phyloP scores from a whole-genome alignment of 257 asterid species.

The Solanum rostratum region DNA sequence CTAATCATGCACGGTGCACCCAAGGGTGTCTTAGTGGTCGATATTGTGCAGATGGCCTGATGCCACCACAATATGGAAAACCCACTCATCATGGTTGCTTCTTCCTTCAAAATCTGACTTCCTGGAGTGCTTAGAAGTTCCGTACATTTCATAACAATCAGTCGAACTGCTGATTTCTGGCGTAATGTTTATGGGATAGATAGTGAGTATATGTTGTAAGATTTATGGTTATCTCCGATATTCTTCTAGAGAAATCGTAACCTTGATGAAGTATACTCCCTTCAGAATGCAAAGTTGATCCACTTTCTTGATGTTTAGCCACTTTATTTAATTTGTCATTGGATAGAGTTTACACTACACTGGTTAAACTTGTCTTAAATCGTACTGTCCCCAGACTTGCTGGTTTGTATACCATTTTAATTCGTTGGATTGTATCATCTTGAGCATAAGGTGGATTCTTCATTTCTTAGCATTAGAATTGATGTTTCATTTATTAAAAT shows the following conservation, averaged over 20 bases:
- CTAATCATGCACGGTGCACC: too few relatives aligned
- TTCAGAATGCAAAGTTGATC: background rate
- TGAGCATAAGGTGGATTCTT: background rate
- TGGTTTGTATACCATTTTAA: background rate
- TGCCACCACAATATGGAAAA: too few relatives aligned
- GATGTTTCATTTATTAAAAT: background rate
- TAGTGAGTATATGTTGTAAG: constrained; percentile 46
- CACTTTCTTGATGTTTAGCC: background rate
- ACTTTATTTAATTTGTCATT: too few relatives aligned
- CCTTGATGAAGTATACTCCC: background rate
- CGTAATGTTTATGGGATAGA: constrained; percentile 92
- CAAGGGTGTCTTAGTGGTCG: too few relatives aligned
- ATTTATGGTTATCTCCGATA: background rate
- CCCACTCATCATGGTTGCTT: too few relatives aligned
- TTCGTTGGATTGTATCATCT: background rate
- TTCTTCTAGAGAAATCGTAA: background rate
- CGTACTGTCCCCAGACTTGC: background rate
- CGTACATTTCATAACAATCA: too few relatives aligned
- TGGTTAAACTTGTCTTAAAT: background rate
- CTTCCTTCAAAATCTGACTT: too few relatives aligned
- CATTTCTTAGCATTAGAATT: background rate
- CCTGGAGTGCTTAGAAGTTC: too few relatives aligned
- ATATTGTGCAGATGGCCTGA: too few relatives aligned
- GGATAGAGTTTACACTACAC: too few relatives aligned
- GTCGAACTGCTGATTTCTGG: constrained; percentile 95